Evolutionary conservation across 495 filamentous ascomycete genomes (phyloP), one percentile per base, ranked within the genome.

Genomic region (Annulohypoxylon nitens): DNA sequence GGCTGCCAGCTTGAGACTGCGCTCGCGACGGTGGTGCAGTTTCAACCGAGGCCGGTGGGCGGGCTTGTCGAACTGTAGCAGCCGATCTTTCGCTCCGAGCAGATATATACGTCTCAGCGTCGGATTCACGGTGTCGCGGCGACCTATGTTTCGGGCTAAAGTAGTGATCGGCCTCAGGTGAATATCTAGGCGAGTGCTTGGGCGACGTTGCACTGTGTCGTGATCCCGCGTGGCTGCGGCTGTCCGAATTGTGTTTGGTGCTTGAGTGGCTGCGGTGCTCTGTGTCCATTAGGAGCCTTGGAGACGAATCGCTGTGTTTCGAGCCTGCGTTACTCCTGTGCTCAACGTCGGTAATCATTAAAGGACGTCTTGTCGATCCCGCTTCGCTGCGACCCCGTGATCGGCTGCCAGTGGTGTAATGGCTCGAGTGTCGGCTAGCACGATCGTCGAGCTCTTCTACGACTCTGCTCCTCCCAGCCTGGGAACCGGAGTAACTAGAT

Each of bases 371-470:
- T 25, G 74, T 51, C 4, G 74, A 71, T 0, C 74, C 64, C 11
- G 70, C 73, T 51, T 83, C 80, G 57, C 82, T 83, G 61, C 78
- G 78, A 20, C 78, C 76, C 43, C 82, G 78, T 14, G 71, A 61
- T 5, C 71, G 74, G 20, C 74, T 73, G 7, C 68, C 48, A 14
- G 73, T 63, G 4, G 70, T 76, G 5, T 69, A 69, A 4, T 80
- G 82, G 5, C 76, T 76, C 10, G 75, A 71, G n/a, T 79, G 75
- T 4, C 82, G 82, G 16, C 81, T 79, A 11, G 81, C 66, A 41
- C 79, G 77, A 30, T 84, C 81, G 30, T 85, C 82, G 64, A 83
- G 20, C 64, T 83, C 75, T 57, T 89, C 82, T 73, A 80, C 20
- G 76, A 86, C 66, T 76, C 86, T 57, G 81, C 71, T 78, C 71